Base-by-base conservation (phyloP, 2,329 filamentous ascomycete genomes). In the Fonsecaea monophora region DNA sequence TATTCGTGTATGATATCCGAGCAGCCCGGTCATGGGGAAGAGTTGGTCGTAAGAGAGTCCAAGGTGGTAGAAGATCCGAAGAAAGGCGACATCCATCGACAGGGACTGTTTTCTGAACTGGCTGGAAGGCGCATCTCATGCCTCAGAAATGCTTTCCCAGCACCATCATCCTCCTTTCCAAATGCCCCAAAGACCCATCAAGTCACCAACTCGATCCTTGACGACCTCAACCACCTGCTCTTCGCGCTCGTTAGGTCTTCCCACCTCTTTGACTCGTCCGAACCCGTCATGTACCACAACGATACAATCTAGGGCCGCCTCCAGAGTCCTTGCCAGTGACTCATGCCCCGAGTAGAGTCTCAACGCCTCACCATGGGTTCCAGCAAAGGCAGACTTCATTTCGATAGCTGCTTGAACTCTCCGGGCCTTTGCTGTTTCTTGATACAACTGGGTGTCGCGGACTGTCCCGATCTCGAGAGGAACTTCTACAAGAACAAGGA, bases 251-350 rank as follows among this genome's bases (percentile, higher is more conserved):
- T 37, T 38, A 12, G 54, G 18, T 42, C 34, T 34, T 7, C 12
- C 32, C n/a, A 4, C 18, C 3, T 32, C 40, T 12, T 37, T 25
- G 2, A 53, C 53, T 62, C 64, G 59, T 34, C 53, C 62, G 13
- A 69, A 59, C 25, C 62, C 68, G 60, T 71, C 61, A 63, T 71
- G 68, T 15, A 66, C 59, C n/a, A 60, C 62, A 35, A 72, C 55
- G 38, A 69, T 25, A 18, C 64, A 53, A 59, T 72, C 68, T 40
- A 69, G 61, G 15, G 53, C 60, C 21, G 35, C 37, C 12, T 62
- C 62, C 6, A 72, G 48, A 2, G 68, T 65, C 25, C 57, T 58
- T 4, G 64, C 48, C n/a, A 72, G 30, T 9, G 54, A 60, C 32
- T 62, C 62, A 56, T 61, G 64, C 6, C 65, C 57, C 37, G 57